Conservation (phyloP, 2,329 filamentous ascomycete species). For the Ophiostoma sp. region DNA sequence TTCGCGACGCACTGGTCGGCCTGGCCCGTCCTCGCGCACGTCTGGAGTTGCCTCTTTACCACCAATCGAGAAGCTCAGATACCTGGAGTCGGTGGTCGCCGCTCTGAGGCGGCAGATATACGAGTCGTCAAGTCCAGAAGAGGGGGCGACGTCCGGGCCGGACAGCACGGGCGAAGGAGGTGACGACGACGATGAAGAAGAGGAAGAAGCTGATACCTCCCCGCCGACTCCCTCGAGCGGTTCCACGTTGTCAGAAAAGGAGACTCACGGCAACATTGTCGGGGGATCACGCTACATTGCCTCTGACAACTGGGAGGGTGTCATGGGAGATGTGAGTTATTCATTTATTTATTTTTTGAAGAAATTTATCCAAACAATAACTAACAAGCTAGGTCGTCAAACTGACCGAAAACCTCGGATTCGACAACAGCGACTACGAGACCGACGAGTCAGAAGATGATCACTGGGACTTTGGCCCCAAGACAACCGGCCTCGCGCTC, state of each 20-base stretch:
- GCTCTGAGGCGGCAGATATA: constrained; percentile 2
- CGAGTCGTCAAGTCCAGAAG: neutral
- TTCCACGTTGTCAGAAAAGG: neutral
- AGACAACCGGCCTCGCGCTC: constrained; percentile 26
- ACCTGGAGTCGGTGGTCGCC: constrained; percentile 22
- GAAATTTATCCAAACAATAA: too few relatives aligned
- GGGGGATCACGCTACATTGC: constrained; percentile 31
- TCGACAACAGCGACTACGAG: constrained; percentile 5
- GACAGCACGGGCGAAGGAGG: neutral
- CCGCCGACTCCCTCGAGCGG: neutral
- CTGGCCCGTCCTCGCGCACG: constrained; percentile 1
- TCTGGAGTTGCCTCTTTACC: constrained; percentile 11
- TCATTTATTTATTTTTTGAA: too few relatives aligned
- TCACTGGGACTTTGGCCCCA: constrained; percentile 18
- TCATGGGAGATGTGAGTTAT: constrained; percentile 28
- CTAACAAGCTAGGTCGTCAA: constrained; percentile 17
- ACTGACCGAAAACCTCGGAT: constrained; percentile 24
- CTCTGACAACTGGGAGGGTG: constrained; percentile 32
- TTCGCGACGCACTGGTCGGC: neutral
- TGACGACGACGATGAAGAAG: constrained; percentile 7
- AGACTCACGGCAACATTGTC: constrained; percentile 21
- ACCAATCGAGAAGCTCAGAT: constrained; percentile 17
- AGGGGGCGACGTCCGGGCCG: neutral
- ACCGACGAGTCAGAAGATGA: constrained; percentile 19
- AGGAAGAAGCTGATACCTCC: neutral